Evolutionary conservation across 306 rosid genomes (phyloP), one percentile per base, ranked within the genome.

Genomic region (Castanea mollissima): DNA sequence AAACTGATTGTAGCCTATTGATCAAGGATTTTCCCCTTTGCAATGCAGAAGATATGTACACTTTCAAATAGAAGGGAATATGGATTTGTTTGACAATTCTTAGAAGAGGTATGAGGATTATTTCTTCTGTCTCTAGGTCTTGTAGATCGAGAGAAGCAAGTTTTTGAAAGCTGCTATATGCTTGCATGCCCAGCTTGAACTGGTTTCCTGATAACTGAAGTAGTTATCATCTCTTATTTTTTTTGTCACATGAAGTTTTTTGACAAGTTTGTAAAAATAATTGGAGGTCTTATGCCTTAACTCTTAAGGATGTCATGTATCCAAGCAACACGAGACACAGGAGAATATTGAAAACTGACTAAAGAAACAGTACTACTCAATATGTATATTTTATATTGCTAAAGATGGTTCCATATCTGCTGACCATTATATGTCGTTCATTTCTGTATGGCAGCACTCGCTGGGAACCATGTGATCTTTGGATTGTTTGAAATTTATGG

Each of bases 401-500:
- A 52, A 55, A 69, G n/a, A 14, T 78, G 69, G 51, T 73, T 79
- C 65, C 4, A 21, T 38, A 49, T 10, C 29, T 21, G 46, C 67
- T 75, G 69, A 74, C 51, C 64, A 29, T 31, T 73, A 74, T 41
- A 51, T 70, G 60, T 64, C 27, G 38, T 82, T 56, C 54, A 70
- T 60, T 85, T 80, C 84, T 69, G 55, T 46, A 20, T 71, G 68
- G 80, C 88, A 94, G 98, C 96, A 55, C 87, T 94, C 52, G 83
- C 90, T 79, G 98, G 98, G 84, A 94, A 89, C 81, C 92, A 88
- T 78, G 96, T 90, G 81, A 94, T 92, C 89, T 94, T 94, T 78
- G 97, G 97, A 20, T 90, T 94, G 79, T 92, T 94, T 89, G 98
- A 92, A 81, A 88, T 94, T 25, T 94, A 94, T 69, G 98, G 98